phyloP scores from a whole-genome alignment of 2,329 filamentous ascomycete genomes.

The Colletotrichum simmondsii region DNA sequence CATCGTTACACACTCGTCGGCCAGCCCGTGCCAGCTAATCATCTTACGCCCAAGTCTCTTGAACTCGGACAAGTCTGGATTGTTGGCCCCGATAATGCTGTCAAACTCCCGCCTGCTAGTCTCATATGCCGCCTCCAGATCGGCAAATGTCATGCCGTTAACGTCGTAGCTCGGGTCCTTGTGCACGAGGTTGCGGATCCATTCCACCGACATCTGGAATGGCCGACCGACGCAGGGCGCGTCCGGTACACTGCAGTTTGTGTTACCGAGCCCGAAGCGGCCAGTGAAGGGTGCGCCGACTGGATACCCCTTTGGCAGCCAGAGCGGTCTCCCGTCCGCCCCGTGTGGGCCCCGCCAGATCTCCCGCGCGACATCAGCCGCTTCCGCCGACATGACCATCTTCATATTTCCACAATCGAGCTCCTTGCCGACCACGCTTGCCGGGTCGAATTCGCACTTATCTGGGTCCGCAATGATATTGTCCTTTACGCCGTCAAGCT shows the following conservation, averaged over 20 bases:
- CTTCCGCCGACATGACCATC: slow-evolving; percentile 22
- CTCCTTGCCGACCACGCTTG: slow-evolving; percentile 30
- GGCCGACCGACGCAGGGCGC: slow-evolving; percentile 16
- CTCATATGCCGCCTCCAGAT: slow-evolving; percentile 17
- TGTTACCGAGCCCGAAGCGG: slow-evolving; percentile 27
- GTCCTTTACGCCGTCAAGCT: slow-evolving; percentile 31
- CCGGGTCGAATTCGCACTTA: slow-evolving; percentile 39
- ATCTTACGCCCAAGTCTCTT: slow-evolving; percentile 50
- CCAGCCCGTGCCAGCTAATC: slow-evolving; percentile 54
- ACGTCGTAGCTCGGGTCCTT: slow-evolving; percentile 23
- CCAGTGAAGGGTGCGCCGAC: slow-evolving; percentile 31
- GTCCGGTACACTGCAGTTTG: slow-evolving; percentile 24
- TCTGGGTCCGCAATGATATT: slow-evolving; percentile 29
- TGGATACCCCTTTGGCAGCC: slow-evolving; percentile 23
- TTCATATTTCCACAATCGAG: slow-evolving; percentile 41
- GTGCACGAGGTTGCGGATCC: slow-evolving; percentile 30
- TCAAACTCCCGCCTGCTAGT: slow-evolving; percentile 33
- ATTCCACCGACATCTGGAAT: slow-evolving; percentile 32
- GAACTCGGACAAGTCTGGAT: slow-evolving; percentile 44
- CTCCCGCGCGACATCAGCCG: slow-evolving; percentile 20
- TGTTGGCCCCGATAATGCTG: slow-evolving; percentile 40
- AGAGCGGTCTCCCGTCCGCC: slow-evolving; percentile 15
- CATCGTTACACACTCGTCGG: slow-evolving; percentile 51
- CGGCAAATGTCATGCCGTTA: slow-evolving; percentile 6
- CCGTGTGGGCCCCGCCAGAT: slow-evolving; percentile 29